Evolutionary conservation across 139 green algal species (phyloP), one percentile per base, ranked within the genome.

Genomic region (Chlorella sorokiniana): DNA sequence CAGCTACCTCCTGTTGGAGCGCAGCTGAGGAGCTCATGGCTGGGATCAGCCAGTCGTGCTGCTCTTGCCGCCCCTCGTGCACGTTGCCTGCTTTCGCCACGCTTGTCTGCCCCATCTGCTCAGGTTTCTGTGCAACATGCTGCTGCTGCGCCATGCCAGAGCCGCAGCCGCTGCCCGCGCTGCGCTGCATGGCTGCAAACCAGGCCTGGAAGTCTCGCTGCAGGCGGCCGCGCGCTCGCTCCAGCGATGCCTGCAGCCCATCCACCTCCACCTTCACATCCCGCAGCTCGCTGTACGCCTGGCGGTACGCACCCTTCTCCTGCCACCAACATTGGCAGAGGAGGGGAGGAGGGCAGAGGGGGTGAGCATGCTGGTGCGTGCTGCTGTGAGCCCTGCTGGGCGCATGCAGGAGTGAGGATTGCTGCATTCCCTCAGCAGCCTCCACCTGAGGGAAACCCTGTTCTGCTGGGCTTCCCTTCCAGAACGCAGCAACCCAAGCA

Each of bases 221-320:
- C 82, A 97, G 83, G 37, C 86, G 85, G 2, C 48, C 72, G 10
- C 92, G 81, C 78, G 80, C 92, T 41, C 95, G 90, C 76, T 96
- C 90, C 71, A 98, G 85, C 76, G 96, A 81, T 83, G 89, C 81
- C 79, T 97, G 91, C 71, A 98, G 78, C 73, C 93, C 89, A 83
- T 97, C 94, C 65, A 98, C 96, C 81, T 97, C 94, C 14, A 86
- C 82, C 89, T 98, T 98, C 8, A 93, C 83, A 16, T 90, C 86
- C 0, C 91, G 81, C 79, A 98, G 90, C 83, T 89, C 62, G 31
- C 86, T 82, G 81, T 96, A 96, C 0, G 85, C 83, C 27, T 89
- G 86, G 76, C 93, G 94, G 89, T 97, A 97, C 68, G 77, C 77
- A 1, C 51, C 54, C 71, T 94, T 95, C 81, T 95, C 91, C 91